A percentile compares a stretch with the other conserved stretches of the same genome.
Conservation (phyloP, 2,329 filamentous ascomycete genomes). For the Fusarium clavum region DNA sequence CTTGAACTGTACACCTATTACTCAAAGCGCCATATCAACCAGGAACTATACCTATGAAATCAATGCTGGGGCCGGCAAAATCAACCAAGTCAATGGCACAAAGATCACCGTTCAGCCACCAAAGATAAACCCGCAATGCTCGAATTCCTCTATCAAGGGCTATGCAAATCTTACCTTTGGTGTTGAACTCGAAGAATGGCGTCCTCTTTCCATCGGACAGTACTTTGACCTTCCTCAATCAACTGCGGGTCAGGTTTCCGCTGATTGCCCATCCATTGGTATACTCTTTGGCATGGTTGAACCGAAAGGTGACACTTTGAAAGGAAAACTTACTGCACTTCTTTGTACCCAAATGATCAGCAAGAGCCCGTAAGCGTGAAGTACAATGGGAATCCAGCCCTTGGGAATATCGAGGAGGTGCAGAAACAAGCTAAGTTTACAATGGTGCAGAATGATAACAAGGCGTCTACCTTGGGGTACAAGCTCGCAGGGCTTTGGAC, state of each 20-base stretch:
- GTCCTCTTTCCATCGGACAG: background rate
- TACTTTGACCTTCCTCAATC: background rate
- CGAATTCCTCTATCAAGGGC: background rate
- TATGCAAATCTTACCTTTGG: background rate
- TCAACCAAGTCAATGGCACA: background rate
- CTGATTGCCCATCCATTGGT: constrained; percentile 1
- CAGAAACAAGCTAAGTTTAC: background rate
- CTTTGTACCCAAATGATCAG: background rate
- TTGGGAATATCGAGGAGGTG: background rate
- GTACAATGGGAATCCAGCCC: background rate
- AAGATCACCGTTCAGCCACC: background rate
- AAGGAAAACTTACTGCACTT: background rate
- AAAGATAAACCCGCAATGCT: background rate
- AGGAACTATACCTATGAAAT: background rate
- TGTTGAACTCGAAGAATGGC: background rate
- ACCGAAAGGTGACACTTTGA: background rate
- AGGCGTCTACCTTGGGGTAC: background rate
- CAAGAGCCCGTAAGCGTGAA: background rate
- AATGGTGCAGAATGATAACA: background rate
- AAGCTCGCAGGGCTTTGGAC: background rate
- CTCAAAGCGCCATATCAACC: background rate
- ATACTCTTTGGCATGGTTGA: background rate
- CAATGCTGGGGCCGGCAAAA: background rate
- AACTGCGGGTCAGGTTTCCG: background rate
- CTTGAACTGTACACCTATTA: background rate